Evolutionary conservation across 73 alveolate species (phyloP), one percentile per base, ranked within the genome.

Genomic region (Uronychia setigera): DNA sequence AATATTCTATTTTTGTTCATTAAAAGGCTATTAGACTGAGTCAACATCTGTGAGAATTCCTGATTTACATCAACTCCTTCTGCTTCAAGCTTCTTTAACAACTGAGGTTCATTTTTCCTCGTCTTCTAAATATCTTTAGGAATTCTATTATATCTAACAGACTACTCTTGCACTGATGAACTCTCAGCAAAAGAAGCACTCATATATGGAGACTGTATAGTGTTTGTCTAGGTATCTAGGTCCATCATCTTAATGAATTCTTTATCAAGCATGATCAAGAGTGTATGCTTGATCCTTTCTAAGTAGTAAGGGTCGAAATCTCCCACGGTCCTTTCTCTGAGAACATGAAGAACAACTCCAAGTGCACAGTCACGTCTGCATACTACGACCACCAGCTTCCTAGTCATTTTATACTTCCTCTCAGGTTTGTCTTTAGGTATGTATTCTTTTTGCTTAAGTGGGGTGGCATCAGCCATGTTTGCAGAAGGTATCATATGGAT

Each of bases 261-360:
- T 76, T 87, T 81, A 27, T 87, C 83, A 1, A 58, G 77, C 85
- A 87, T 87, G 57, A 79, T 13, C 34, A 75, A 28, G 77, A 87
- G 35, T 25, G 89, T 77, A 58, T 80, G 83, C 59, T 87, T 87
- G 32, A 87, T 87, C 33, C 93, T 80, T 31, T 87, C 88, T 9
- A 87, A n/a, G 60, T 33, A 87, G 35, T 74, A 87, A 19, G 93
- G 93, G 75, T 87, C 93, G 80, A 87, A 87, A 59, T 87, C 93
- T 0, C 93, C 93, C 33, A 86, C 83, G 76, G 75, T 80, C n/a
- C 77, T 77, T 14, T 80, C 80, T 0, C 82, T 75, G n/a, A 87
- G 30, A 1, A 80, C 85, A 81, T 87, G 93, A 32, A 79, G 77
- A 1, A 87, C 89, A 29, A 81, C 93, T 0, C 86, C 89, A 31